Conservation (phyloP, 179 eudicot genomes). For the Gypsophila paniculata region DNA sequence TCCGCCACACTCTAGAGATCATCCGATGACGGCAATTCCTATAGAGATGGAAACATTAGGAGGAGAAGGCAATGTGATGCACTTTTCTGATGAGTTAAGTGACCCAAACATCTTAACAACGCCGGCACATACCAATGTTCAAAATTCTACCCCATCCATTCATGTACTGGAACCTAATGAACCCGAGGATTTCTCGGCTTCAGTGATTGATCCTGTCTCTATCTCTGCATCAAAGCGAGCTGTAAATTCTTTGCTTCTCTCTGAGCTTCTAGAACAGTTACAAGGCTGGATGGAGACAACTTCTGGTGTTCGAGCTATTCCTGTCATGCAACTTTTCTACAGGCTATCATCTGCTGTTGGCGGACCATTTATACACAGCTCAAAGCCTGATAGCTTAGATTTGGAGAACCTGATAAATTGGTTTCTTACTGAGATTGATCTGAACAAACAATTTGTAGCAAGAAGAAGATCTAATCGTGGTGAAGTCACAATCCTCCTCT, state of each 20-base stretch:
- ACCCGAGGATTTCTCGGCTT: conserved; percentile 67
- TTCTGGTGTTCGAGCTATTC: conserved; percentile 83
- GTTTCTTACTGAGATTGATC: conserved; percentile 85
- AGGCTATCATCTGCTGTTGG: conserved; percentile 93
- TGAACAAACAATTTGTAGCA: conserved; percentile 64
- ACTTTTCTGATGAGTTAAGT: conserved; percentile 60
- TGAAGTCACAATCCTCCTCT: conserved; percentile 82
- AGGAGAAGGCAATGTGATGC: conserved; percentile 80
- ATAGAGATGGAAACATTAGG: conserved; percentile 85
- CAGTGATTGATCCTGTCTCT: conserved; percentile 74
- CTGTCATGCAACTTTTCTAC: conserved; percentile 94
- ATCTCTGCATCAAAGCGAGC: conserved; percentile 97
- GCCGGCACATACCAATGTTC: conserved; percentile 48
- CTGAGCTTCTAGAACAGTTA: conserved; percentile 77
- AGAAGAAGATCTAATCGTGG: conserved; percentile 72
- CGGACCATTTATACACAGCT: conserved; percentile 86
- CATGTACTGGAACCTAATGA: conserved; percentile 80
- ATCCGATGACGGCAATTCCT: conserved; percentile 96
- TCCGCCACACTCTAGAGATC: conserved; percentile 96
- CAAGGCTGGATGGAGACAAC: conserved; percentile 97
- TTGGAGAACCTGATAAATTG: conserved; percentile 85
- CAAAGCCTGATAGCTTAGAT: conserved; percentile 70
- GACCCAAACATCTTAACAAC: conserved; percentile 54
- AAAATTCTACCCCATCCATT: conserved; percentile 65
- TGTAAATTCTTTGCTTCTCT: conserved; percentile 81